phyloP scores from a whole-genome alignment of 2,329 filamentous ascomycete genomes.

The Curvularia lunata region DNA sequence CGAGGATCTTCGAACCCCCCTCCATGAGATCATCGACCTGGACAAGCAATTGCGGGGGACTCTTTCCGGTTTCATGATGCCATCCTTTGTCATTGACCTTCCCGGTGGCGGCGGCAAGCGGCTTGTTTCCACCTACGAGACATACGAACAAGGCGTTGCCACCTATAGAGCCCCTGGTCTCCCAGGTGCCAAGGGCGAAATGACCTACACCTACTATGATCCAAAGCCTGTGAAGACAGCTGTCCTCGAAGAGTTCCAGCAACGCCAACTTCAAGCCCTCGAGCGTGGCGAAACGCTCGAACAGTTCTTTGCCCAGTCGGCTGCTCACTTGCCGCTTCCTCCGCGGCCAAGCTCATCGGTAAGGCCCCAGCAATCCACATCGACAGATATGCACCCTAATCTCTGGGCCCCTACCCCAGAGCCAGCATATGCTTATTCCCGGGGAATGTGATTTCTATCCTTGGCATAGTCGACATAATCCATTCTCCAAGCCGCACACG shows the following conservation, averaged over 20 bases:
- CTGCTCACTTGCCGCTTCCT: neutral
- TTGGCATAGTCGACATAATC: neutral
- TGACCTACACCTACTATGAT: conserved; percentile 64
- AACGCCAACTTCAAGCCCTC: conserved; percentile 18
- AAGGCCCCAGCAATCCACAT: conserved; percentile 3
- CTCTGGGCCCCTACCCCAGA: neutral
- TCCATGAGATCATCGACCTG: conserved; percentile 64
- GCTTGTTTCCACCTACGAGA: conserved; percentile 60
- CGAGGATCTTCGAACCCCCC: conserved; percentile 68
- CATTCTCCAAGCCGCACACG: neutral
- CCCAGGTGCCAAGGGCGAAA: conserved; percentile 46
- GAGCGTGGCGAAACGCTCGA: conserved; percentile 17
- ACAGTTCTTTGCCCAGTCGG: conserved; percentile 13
- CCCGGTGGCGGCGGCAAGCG: conserved; percentile 69
- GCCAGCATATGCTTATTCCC: neutral
- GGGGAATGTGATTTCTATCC: neutral
- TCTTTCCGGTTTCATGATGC: conserved; percentile 68
- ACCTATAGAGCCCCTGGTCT: conserved; percentile 64
- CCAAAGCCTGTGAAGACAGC: conserved; percentile 43
- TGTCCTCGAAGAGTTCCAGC: conserved; percentile 16
- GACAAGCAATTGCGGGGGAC: conserved; percentile 65
- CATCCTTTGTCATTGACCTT: conserved; percentile 68
- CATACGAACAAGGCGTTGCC: conserved; percentile 64
- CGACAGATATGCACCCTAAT: neutral
- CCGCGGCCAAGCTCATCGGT: neutral